These are phyloP conservation scores for Ustilago crameri DNA, from an alignment of 1,284 basidiomycete genomes.

Conservation along the genomic window DNA sequence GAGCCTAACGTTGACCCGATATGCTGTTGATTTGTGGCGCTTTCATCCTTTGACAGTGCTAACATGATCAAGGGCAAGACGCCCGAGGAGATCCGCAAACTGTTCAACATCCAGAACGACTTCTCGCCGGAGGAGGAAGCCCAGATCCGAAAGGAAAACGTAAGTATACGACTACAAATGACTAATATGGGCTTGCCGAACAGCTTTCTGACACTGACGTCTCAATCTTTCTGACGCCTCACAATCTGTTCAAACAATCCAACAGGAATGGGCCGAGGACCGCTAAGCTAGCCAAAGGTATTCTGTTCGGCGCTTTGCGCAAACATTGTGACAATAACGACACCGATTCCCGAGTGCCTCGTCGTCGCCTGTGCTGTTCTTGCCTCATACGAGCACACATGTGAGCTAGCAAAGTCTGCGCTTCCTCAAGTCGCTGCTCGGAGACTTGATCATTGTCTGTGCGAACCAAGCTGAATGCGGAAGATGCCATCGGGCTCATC, in stretches of 20 bases:
- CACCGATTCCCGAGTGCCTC: neutral
- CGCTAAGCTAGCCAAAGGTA: slow-evolving; percentile 34
- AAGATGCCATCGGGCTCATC: slow-evolving; percentile 3
- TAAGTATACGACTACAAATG: slow-evolving; percentile 48
- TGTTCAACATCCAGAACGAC: slow-evolving; percentile 83
- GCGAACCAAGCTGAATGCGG: neutral
- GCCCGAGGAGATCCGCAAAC: slow-evolving; percentile 92
- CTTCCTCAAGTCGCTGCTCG: neutral
- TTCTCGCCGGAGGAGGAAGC: slow-evolving; percentile 99
- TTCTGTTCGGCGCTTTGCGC: slow-evolving; percentile 5
- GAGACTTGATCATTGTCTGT: neutral
- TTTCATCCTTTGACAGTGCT: slow-evolving; percentile 70
- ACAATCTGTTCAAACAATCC: neutral
- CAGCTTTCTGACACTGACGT: slow-evolving; percentile 4
- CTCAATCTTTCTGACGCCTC: neutral
- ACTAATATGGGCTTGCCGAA: too few relatives aligned
- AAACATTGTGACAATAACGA: slow-evolving; percentile 2
- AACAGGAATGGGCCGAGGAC: slow-evolving; percentile 67
- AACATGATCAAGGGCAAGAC: slow-evolving; percentile 99
- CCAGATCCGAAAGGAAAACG: slow-evolving; percentile 99
- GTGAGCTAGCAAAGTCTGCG: neutral
- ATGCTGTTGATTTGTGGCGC: neutral
- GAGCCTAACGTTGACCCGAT: neutral
- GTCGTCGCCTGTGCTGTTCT: too few relatives aligned
- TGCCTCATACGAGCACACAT: too few relatives aligned